Percentiles rank a stretch among this genome's conserved stretches.
These are phyloP conservation scores for Cyclocybe cylindracea DNA, from an alignment of 768 basidiomycete species.

Conservation along the genomic window DNA sequence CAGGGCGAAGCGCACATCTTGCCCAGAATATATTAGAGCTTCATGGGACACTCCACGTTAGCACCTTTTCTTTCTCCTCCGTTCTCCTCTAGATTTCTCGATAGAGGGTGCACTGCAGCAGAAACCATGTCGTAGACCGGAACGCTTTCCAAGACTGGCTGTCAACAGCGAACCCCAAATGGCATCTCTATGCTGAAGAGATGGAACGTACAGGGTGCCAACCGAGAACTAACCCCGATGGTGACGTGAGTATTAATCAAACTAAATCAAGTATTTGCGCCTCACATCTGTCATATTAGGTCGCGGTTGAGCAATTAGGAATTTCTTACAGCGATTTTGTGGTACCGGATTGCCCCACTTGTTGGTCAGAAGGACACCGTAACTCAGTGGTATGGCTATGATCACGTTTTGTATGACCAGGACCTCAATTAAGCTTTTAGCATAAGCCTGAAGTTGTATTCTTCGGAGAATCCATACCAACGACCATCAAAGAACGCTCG, in stretches of 20 bases:
- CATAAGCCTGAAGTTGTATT: conserved; percentile 85
- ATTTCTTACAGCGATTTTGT: conserved; percentile 76
- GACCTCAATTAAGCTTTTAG: conserved; percentile 31
- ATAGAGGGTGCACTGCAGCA: conserved; percentile 76
- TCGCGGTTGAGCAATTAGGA: conserved; percentile 71
- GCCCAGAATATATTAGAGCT: conserved; percentile 69
- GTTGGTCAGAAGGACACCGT: conserved; percentile 54
- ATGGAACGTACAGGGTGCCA: conserved; percentile 56
- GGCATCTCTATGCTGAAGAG: conserved; percentile 71
- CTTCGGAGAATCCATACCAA: conserved; percentile 86
- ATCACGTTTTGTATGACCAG: not conserved
- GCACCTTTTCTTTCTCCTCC: conserved; percentile 1
- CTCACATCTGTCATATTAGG: conserved; percentile 41
- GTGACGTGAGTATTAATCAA: conserved; percentile 62
- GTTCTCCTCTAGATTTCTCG: conserved; percentile 1
- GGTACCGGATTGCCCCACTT: conserved; percentile 77
- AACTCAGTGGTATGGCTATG: conserved; percentile 57
- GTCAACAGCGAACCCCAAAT: conserved; percentile 72
- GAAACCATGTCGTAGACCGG: conserved; percentile 69
- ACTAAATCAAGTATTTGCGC: not conserved
- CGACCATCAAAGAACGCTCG: conserved; percentile 69
- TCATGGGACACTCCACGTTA: conserved; percentile 85
- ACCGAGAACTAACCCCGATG: conserved; percentile 88
- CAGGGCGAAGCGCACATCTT: conserved; percentile 33
- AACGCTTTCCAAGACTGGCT: conserved; percentile 74